Conservation (phyloP, 1,284 basidiomycete genomes). For the Apiotrichum gracile region DNA sequence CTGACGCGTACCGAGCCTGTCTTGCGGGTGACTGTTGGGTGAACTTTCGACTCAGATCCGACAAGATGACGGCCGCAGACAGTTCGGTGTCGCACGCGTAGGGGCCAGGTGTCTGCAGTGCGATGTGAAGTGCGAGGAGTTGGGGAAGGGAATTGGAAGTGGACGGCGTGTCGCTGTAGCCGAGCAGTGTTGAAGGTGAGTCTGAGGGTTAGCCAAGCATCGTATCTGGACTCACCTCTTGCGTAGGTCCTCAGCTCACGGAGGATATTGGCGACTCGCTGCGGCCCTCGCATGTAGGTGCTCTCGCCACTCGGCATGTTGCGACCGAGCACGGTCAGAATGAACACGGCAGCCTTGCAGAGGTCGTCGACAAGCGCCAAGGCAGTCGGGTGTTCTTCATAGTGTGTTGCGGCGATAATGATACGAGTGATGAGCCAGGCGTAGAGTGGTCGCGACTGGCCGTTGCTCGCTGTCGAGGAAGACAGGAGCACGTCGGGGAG, state of each 20-base stretch:
- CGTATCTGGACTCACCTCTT: conserved; percentile 14
- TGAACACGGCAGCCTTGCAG: conserved; percentile 12
- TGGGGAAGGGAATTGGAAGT: not conserved
- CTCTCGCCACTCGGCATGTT: conserved; percentile 5
- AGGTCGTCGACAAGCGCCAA: conserved; percentile 10
- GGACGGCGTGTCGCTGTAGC: conserved; percentile 13
- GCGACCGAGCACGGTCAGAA: conserved; percentile 19
- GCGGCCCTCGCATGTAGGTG: conserved; percentile 22
- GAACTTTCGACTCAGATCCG: conserved; percentile 4
- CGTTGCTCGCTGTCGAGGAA: not conserved
- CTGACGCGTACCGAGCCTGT: conserved; percentile 12
- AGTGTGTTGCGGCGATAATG: conserved; percentile 24
- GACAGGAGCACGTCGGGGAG: conserved; percentile 25
- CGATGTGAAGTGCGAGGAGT: conserved; percentile 17
- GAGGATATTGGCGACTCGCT: conserved; percentile 15
- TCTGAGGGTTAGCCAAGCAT: not conserved
- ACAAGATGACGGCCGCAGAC: conserved; percentile 13
- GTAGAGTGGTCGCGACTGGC: conserved; percentile 26
- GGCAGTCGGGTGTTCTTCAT: conserved; percentile 6
- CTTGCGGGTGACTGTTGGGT: not conserved
- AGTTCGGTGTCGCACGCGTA: conserved; percentile 11
- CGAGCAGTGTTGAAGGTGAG: conserved; percentile 7
- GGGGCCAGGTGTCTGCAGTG: conserved; percentile 9
- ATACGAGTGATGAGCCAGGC: conserved; percentile 39
- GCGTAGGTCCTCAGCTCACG: conserved; percentile 21